Conservation (phyloP, 352 stramenopile genomes). For the Phytopythium litorale region DNA sequence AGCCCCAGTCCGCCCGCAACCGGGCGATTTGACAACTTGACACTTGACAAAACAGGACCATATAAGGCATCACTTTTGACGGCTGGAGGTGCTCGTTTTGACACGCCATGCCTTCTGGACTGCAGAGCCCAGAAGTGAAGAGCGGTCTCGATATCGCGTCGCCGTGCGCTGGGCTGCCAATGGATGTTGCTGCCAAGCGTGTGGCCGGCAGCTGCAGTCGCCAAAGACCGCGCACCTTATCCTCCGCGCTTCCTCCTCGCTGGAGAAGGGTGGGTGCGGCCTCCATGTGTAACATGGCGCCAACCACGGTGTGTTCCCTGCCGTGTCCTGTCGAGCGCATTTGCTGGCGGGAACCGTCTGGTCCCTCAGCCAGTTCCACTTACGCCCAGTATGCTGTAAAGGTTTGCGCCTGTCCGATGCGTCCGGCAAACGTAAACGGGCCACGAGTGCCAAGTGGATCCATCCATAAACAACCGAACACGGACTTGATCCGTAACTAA, state of each 20-base stretch:
- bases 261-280: background rate
- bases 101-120: background rate
- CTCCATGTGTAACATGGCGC: background rate
- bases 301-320: no score
- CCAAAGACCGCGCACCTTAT: background rate
- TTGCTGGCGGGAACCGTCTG: background rate
- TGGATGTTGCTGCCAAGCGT: background rate
- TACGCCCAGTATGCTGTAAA: background rate
- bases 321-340: background rate
- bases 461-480: background rate
- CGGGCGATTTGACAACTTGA: conserved; percentile 6
- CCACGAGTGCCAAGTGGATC: background rate
- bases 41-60: background rate
- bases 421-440: no score
- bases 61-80: background rate
- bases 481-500: background rate
- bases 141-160: background rate
- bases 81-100: background rate
- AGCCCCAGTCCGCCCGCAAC: conserved; percentile 3
- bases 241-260: background rate
- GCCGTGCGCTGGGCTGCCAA: background rate
- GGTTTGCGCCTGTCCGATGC: background rate
- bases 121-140: background rate
- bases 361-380: background rate
- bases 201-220: background rate